Base-by-base conservation (phyloP, 2,329 filamentous ascomycete genomes). In the Fusarium sp. region DNA sequence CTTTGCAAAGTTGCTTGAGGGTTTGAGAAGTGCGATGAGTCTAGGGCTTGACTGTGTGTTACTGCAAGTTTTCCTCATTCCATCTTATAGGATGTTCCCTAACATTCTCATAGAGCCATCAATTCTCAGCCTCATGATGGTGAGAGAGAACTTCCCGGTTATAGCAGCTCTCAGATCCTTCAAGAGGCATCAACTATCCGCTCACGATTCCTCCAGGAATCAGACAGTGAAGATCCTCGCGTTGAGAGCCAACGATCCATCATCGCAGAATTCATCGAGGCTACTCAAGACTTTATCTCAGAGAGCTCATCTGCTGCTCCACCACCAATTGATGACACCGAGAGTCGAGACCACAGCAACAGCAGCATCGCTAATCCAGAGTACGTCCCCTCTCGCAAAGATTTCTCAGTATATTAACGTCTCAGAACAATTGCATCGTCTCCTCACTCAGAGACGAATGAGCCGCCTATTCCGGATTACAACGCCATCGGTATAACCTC, bases 121-220 rank as follows among this genome's bases (percentile, higher is more conserved):
- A 78, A 78, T 54, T 69, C 73, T 51, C 72, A 72, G 51, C 77
- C 78, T 44, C 48, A 69, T 41, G 61, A 67, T 24, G 58, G 49
- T 22, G 55, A 69, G 24, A 45, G 63, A 44, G 75, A 78, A 35
- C 77, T 80, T 36, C 78, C 78, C 0, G 73, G 77, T 1, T 80
- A 80, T 36, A 74, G 72, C 63, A 77, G 73, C 66, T 77, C 77
- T 15, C 78, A 80, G 66, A 75, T 80, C 8, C 66, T 79, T 2
- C 74, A 78, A 33, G 76, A 77, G 35, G 69, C 68, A n/a, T 54
- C 72, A 14, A 69, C 54, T 14, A 52, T 80, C 18, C 75, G 75
- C 13, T 60, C 59, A n/a, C 66, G 70, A 10, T 60, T 79, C 18
- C 36, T 54, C 11, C 60, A 70, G 2, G 72, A 76, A 15, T 45